These are phyloP conservation scores for Torulaspora delbrueckii DNA, from an alignment of 805 yeast species.

Conservation along the genomic window DNA sequence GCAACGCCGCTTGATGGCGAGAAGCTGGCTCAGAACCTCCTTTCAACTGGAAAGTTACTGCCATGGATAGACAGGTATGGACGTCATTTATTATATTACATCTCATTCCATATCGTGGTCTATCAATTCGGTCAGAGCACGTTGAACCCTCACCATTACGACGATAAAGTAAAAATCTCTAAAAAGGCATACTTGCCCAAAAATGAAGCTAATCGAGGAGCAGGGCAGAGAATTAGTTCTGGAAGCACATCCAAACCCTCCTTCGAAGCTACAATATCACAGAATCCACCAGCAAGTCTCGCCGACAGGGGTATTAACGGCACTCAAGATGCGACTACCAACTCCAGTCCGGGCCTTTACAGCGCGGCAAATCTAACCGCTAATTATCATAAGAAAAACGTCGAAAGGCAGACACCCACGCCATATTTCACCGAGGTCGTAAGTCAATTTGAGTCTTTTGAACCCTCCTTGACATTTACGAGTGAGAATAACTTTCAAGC, in stretches of 20 bases:
- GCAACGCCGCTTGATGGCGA: neutral
- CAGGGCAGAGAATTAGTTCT: conserved; percentile 8
- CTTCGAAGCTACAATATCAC: neutral
- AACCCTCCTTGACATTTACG: conserved; percentile 23
- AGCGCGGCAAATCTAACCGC: neutral
- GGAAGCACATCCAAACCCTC: conserved; percentile 7
- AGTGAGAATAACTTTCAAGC: conserved; percentile 26
- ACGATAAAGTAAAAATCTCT: conserved; percentile 5
- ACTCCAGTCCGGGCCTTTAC: neutral
- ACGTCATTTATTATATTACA: conserved; percentile 18
- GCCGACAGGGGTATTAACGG: neutral
- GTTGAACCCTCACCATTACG: conserved; percentile 12
- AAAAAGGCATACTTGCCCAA: conserved; percentile 7
- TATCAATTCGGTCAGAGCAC: conserved; percentile 22
- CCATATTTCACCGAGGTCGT: conserved; percentile 25
- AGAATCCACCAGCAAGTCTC: neutral
- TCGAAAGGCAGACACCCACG: neutral
- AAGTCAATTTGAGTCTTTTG: conserved; percentile 21
- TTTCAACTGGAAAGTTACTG: neutral
- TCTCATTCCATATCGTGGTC: conserved; percentile 31
- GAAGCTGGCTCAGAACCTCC: neutral
- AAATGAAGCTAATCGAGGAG: conserved; percentile 5
- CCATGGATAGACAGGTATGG: conserved; percentile 15
- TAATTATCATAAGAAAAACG: neutral
- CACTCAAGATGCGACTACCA: neutral